Evolutionary conservation across 1,284 basidiomycete species (phyloP).

Genomic region (Cutaneotrichosporon sp.): DNA sequence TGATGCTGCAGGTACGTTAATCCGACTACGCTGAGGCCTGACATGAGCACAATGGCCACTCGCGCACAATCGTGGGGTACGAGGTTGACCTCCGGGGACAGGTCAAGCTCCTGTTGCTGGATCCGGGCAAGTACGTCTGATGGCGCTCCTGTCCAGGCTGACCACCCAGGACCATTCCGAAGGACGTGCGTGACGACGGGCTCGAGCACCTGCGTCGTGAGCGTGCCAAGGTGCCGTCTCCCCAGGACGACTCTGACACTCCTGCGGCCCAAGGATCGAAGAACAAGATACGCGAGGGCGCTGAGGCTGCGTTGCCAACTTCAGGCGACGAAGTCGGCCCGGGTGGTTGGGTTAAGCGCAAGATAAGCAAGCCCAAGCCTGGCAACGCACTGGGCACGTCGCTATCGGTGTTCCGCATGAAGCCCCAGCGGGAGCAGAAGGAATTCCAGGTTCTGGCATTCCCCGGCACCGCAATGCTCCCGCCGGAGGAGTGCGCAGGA

Average conservation of each 20-base stretch:
- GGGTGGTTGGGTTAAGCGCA: conserved; percentile 49
- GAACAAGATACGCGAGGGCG: conserved; percentile 15
- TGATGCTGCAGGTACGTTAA: conserved; percentile 62
- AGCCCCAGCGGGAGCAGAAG: conserved; percentile 43
- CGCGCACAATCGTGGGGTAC: conserved; percentile 77
- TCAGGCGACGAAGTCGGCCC: conserved; percentile 42
- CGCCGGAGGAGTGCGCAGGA: not conserved
- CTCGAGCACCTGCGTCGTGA: conserved; percentile 33
- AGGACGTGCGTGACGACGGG: conserved; percentile 46
- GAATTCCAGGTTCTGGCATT: conserved; percentile 50
- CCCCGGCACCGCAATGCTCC: conserved; percentile 1
- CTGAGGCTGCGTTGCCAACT: conserved; percentile 20
- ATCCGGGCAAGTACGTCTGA: conserved; percentile 66
- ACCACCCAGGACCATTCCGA: conserved; percentile 35
- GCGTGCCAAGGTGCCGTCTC: conserved; percentile 9
- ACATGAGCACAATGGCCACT: conserved; percentile 72
- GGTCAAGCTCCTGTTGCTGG: conserved; percentile 69
- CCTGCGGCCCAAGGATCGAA: not conserved
- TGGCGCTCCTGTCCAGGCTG: conserved; percentile 10
- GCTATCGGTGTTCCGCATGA: conserved; percentile 59
- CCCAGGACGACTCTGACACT: conserved; percentile 8
- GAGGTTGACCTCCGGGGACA: conserved; percentile 63
- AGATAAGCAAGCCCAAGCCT: conserved; percentile 23
- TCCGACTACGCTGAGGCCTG: conserved; percentile 3
- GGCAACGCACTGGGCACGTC: conserved; percentile 30